Evolutionary conservation across 108 stramenopile species (phyloP), one percentile per base, ranked within the genome.

Genomic region (Skeletonema costatum): DNA sequence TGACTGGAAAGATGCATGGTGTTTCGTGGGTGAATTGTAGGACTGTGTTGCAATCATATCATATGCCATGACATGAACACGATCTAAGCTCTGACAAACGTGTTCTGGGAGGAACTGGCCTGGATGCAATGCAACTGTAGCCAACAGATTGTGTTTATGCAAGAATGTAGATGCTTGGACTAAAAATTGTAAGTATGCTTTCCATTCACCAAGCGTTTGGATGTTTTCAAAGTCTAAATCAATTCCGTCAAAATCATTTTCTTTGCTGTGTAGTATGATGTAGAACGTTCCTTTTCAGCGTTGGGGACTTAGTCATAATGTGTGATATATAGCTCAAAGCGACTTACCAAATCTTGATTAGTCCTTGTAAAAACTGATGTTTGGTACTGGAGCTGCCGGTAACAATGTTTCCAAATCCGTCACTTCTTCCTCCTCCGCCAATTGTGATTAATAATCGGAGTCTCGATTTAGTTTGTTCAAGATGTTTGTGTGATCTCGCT

Each of bases 31-130:
- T 32, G 76, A 71, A 50, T 61, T 29, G 5, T 61, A 5, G 1
- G 32, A 33, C 41, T 58, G 25, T n/a, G n/a, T n/a, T 41, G 21
- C 36, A 39, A 16, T 8, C 87, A 93, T 87, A 69, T 93, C 93
- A 71, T 93, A 93, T 13, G 90, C 68, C 93, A 91, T 91, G 7
- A 91, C 64, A 76, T 91, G 78, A 35, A 93, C 72, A 33, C 83
- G 82, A 70, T 91, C 88, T 17, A 93, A 62, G 6, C 10, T 19
- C 35, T 79, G 33, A 38, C 74, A 88, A 5, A 89, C 66, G 0
- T 48, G 33, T 12, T 60, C 14, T 32, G 82, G 71, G 10, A 89
- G 75, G 16, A 39, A 65, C 62, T 85, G 81, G 32, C 84, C 85
- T 25, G 84, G 85, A 62, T 87, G 88, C 32, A 88, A 29, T 8